Evolutionary conservation across 805 yeast genomes (phyloP).

Genomic region (Lipomyces orientalis): DNA sequence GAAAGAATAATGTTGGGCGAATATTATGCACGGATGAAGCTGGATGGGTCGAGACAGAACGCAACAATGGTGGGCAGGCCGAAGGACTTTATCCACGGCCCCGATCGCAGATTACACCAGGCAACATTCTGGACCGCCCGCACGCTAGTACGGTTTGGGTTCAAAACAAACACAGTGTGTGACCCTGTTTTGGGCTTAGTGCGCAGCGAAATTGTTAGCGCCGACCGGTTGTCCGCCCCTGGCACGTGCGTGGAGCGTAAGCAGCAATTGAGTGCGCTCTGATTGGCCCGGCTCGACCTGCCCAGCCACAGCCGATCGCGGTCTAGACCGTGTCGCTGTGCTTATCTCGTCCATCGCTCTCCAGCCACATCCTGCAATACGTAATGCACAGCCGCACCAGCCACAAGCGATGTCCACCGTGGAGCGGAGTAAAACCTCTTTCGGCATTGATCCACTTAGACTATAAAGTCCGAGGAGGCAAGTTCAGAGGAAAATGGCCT

Average conservation of each 20-base stretch:
- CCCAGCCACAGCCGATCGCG: neutral
- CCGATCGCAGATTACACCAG: neutral
- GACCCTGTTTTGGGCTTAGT: constrained; percentile 6
- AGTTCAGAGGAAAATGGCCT: too few relatives aligned
- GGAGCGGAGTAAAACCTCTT: neutral
- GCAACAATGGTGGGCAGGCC: neutral
- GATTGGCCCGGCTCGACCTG: constrained; percentile 16
- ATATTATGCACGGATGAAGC: neutral
- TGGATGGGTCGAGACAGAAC: neutral
- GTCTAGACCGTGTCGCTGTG: neutral
- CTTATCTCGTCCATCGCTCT: neutral
- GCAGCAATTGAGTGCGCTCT: constrained; percentile 16
- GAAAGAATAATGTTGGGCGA: neutral
- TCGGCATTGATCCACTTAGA: neutral
- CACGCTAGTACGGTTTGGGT: constrained; percentile 20
- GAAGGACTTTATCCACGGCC: neutral
- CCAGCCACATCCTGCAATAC: too few relatives aligned
- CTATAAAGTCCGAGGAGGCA: neutral
- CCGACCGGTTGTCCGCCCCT: neutral
- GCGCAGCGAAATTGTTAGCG: neutral
- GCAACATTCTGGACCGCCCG: constrained; percentile 4
- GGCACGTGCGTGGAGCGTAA: constrained; percentile 4
- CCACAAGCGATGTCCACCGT: neutral
- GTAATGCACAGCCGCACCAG: neutral
- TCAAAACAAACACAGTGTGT: constrained; percentile 12